Base-by-base conservation (phyloP, 2,329 filamentous ascomycete genomes). In the Drechslerella stenobrocha region DNA sequence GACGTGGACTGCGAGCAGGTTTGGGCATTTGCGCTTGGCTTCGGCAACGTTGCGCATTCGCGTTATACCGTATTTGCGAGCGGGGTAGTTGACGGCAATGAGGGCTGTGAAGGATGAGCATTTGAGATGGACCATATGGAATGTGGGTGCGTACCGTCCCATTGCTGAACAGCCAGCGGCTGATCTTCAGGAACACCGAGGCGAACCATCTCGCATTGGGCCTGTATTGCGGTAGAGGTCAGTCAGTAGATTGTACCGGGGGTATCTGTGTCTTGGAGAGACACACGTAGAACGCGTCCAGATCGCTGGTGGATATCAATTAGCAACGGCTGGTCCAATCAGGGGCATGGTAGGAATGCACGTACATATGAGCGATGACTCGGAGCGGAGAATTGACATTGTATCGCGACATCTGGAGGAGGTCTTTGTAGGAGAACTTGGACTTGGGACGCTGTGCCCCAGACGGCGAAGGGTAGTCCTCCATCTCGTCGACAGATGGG, bases 21-120 rank as follows among this genome's bases (percentile, higher is more conserved):
- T 80, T 0, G 92, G 91, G 73, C 93, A 98, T 70, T 89, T 80
- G 76, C 92, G 92, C 76, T 85, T 87, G 15, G 93, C 93, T 74
- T 97, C 93, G 2, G 81, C 80, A 40, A 89, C 82, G 6, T 85
- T 88, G 70, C 92, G 86, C 78, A 95, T 89, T 30, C 92, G 81
- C 44, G 81, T 87, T 55, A 98, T 85, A 1, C 89, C 90, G 73
- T 84, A 91, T 6, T 83, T 82, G 13, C 93, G 85, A 3, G 92
- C 91, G 1, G 93, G 85, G 74, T 98, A 98, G 78, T 98, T 98
- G 76, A 98, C 85, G 2, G 93, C 93, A 75, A 98, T 98, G 22
- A 98, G 81, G 6, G 64, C 72, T 73, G n/a, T 13, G 13, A 26
- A 56, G 9, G 11, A 20, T 23, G 22, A 55, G 30, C 3, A 26